Conservation (phyloP, 495 filamentous ascomycete genomes). For the Aspergillus olivimuriae region DNA sequence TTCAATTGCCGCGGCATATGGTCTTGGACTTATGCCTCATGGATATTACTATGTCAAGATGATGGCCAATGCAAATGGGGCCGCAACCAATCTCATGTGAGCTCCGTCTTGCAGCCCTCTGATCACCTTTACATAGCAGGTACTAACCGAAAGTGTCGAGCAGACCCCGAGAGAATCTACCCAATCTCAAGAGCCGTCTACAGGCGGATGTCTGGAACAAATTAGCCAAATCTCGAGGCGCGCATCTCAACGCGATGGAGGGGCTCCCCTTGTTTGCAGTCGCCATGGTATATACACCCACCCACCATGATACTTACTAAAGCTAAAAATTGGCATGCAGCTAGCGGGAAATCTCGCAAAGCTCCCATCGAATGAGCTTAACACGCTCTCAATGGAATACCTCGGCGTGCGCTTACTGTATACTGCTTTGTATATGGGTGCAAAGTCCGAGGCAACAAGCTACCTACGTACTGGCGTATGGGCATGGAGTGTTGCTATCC, state of each 20-base stretch:
- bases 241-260: constrained; percentile 26
- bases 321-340: constrained; percentile 2
- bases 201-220: constrained; percentile 17
- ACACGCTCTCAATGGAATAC: constrained; percentile 19
- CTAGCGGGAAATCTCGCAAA: constrained; percentile 23
- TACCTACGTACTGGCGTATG: constrained; percentile 22
- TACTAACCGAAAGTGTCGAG: not conserved
- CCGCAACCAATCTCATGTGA: constrained; percentile 20
- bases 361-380: constrained; percentile 17
- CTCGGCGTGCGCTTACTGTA: constrained; percentile 17
- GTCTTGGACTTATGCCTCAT: constrained; percentile 19
- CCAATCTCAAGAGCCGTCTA: constrained; percentile 19
- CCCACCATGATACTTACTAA: not conserved
- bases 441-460: constrained; percentile 15
- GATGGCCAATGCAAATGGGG: constrained; percentile 23
- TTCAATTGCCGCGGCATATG: constrained; percentile 21
- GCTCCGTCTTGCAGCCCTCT: not conserved
- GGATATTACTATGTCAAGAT: constrained; percentile 24
- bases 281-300: constrained; percentile 16
- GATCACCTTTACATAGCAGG: not conserved
- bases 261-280: constrained; percentile 22
- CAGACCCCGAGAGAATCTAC: constrained; percentile 24
- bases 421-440: constrained; percentile 21
- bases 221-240: constrained; percentile 19
- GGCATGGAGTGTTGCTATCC: constrained; percentile 24